Evolutionary conservation across 2,329 filamentous ascomycete genomes (phyloP).

Genomic region (Fusarium luffae): DNA sequence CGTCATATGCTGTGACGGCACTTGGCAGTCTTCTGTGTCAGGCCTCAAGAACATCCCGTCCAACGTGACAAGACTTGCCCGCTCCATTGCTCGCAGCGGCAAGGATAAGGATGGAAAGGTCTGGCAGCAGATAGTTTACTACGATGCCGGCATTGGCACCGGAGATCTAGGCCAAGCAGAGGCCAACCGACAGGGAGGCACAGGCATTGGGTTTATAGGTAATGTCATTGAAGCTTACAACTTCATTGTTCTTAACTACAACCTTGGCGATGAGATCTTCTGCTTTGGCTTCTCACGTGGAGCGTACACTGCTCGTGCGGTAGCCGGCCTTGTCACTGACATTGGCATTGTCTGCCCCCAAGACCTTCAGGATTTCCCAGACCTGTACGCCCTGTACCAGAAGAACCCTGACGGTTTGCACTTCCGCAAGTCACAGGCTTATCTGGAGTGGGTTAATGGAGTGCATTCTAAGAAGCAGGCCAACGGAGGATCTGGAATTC

Average conservation of each 20-base stretch:
- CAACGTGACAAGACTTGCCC: slow-evolving; percentile 51
- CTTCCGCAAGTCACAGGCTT: slow-evolving; percentile 39
- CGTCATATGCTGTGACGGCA: slow-evolving; percentile 53
- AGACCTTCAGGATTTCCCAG: slow-evolving; percentile 44
- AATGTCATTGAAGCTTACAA: slow-evolving; percentile 52
- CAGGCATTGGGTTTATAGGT: slow-evolving; percentile 46
- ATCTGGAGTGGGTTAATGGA: slow-evolving; percentile 41
- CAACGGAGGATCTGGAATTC: slow-evolving; percentile 9
- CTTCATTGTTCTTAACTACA: slow-evolving; percentile 52
- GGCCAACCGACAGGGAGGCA: slow-evolving; percentile 34
- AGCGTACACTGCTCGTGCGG: slow-evolving; percentile 52
- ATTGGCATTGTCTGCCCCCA: slow-evolving; percentile 44
- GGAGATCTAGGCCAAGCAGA: slow-evolving; percentile 30
- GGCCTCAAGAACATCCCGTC: slow-evolving; percentile 45
- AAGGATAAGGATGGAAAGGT: slow-evolving; percentile 44
- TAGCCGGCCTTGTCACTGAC: slow-evolving; percentile 46
- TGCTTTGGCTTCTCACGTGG: slow-evolving; percentile 53
- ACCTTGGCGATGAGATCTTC: slow-evolving; percentile 47
- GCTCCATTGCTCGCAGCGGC: slow-evolving; percentile 43
- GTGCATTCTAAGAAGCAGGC: slow-evolving; percentile 30
- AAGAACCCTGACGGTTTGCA: slow-evolving; percentile 33
- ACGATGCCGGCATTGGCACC: slow-evolving; percentile 51
- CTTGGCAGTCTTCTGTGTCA: slow-evolving; percentile 48
- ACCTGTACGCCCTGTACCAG: slow-evolving; percentile 43
- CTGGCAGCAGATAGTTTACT: slow-evolving; percentile 52